phyloP scores from a whole-genome alignment of 352 stramenopile species.

The Globisporangium parvum region DNA sequence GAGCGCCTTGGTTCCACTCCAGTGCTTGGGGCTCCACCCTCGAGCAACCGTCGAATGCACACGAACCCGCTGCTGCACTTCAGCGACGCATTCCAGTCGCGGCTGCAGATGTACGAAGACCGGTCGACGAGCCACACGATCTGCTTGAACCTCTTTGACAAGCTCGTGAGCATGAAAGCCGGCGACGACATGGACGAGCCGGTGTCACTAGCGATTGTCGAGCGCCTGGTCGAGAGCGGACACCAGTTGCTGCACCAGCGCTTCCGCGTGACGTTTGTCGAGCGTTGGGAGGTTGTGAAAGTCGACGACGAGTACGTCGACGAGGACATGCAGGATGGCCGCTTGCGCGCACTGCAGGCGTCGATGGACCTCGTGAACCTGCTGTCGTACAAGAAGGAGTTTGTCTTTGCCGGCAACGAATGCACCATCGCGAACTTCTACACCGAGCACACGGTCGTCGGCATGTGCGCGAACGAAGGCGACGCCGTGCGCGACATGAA shows the following conservation, averaged over 20 bases:
- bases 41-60: conserved; percentile 1
- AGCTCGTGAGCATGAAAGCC: conserved; percentile 28
- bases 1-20: neutral
- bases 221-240: conserved; percentile 46
- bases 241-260: conserved; percentile 63
- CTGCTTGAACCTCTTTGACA: conserved; percentile 40
- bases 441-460: conserved; percentile 66
- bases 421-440: conserved; percentile 68
- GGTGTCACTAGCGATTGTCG: conserved; percentile 41
- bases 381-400: conserved; percentile 82
- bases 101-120: conserved; percentile 45
- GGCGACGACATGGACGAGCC: conserved; percentile 51
- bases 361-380: conserved; percentile 84
- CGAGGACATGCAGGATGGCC: conserved; percentile 36
- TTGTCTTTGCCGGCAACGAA: conserved; percentile 75
- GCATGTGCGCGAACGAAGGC: conserved; percentile 58
- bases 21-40: too few relatives aligned
- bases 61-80: conserved; percentile 44
- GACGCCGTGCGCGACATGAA: conserved; percentile 60
- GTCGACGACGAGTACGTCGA: conserved; percentile 42
- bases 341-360: conserved; percentile 45
- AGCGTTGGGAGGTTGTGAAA: conserved; percentile 61
- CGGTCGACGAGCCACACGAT: conserved; percentile 50
- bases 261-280: conserved; percentile 73
- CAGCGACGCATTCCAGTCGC: conserved; percentile 36